Base-by-base conservation (phyloP, 2,329 filamentous ascomycete species). In the Verticillium klebahnii region DNA sequence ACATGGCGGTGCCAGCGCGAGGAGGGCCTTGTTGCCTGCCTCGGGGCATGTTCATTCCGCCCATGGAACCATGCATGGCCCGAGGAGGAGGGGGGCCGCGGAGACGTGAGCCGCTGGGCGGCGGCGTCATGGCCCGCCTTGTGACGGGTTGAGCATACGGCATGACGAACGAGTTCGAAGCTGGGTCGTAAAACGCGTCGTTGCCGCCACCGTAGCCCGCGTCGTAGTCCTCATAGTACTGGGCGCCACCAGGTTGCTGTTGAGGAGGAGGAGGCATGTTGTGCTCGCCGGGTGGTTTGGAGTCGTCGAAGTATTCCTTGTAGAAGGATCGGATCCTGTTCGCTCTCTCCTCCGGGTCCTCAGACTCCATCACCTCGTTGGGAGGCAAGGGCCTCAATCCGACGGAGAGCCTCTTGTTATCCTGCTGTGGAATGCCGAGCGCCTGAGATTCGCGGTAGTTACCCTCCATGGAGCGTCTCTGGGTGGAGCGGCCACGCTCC, bases 321-420 rank as follows among this genome's bases (percentile, higher is more conserved):
- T 99, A 99, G 80, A 99, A 99, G 4, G 95, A 99, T 74, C 95
- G 87, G 68, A 99, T 99, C 62, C 95, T 89, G 80, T 97, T 98
- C 66, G 95, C 95, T 70, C 95, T 88, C 71, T 94, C 89, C 75
- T 98, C 95, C 0, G 95, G 93, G 72, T 97, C 94, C 72, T 98
- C 95, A 3, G 89, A 86, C 54, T 89, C 86, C 34, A 82, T 83
- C 60, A 91, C 87, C 66, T 96, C 91, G 70, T 93, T 89, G 39
- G 93, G 92, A 5, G 95, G 95, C 65, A 99, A 82, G 25, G 95
- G 95, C 17, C 95, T 89, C 74, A 96, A 84, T 32, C 87, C 87
- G 56, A 89, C 84, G 1, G 88, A 90, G n/a, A 89, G 74, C 61
- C 88, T 81, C 64, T 83, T 83, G 69, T 77, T 80, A 62, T 85